These are phyloP conservation scores for Cladosporium sp. DNA, from an alignment of 2,329 filamentous ascomycete species.

Conservation along the genomic window DNA sequence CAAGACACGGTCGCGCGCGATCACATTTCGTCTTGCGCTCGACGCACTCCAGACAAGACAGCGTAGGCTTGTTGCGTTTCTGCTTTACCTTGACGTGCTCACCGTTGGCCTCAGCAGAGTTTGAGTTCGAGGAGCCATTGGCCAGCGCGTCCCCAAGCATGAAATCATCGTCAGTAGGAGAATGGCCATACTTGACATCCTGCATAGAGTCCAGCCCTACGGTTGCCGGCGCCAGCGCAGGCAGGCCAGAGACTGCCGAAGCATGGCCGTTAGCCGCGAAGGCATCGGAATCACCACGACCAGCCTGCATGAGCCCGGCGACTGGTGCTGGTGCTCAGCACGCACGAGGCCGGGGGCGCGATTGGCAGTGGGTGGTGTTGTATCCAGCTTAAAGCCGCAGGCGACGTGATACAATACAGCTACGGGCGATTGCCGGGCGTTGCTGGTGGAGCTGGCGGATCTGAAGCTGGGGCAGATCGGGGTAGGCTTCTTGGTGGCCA, in stretches of 20 bases:
- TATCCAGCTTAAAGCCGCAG: slow-evolving; percentile 11
- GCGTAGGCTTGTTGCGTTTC: slow-evolving; percentile 77
- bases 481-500: not conserved
- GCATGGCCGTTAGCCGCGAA: not conserved
- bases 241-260: not conserved
- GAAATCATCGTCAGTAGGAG: not conserved
- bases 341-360: not conserved
- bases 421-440: too few relatives aligned
- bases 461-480: not conserved
- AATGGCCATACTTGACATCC: not conserved
- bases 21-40: slow-evolving; percentile 84
- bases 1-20: slow-evolving; percentile 58
- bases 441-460: not conserved
- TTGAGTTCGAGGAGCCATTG: not conserved
- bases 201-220: not conserved
- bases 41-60: slow-evolving; percentile 76
- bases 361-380: not conserved
- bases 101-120: not conserved
- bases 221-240: slow-evolving; percentile 4
- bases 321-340: not conserved
- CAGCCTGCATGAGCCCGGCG: slow-evolving; percentile 1
- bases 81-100: slow-evolving; percentile 50
- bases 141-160: not conserved
- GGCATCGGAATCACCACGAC: not conserved
- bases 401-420: not conserved